Evolutionary conservation across 2,329 filamentous ascomycete species (phyloP), one percentile per base, ranked within the genome.

Genomic region (Ophiostoma fasciatum): DNA sequence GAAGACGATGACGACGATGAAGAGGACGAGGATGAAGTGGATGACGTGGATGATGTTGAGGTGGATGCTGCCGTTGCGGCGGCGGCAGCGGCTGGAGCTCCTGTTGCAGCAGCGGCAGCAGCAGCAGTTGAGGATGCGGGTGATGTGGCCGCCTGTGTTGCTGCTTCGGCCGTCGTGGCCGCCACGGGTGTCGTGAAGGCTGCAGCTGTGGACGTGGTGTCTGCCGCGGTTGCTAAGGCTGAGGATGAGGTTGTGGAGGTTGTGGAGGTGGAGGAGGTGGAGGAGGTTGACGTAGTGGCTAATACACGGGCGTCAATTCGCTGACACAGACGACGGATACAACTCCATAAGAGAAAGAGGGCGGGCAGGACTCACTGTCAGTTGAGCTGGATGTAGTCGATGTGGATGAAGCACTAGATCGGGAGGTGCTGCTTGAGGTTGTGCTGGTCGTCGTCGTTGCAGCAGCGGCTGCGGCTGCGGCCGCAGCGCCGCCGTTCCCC

Each of bases 301-400:
- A n/a, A n/a, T n/a, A n/a, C n/a, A n/a, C n/a, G n/a, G n/a, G n/a
- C n/a, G n/a, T n/a, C n/a, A n/a, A n/a, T n/a, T n/a, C n/a, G n/a
- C n/a, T n/a, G n/a, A n/a, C n/a, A n/a, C n/a, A n/a, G n/a, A n/a
- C n/a, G n/a, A n/a, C n/a, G n/a, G n/a, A n/a, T n/a, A n/a, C n/a
- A n/a, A n/a, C n/a, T n/a, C n/a, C n/a, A n/a, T n/a, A 39, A 45
- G 35, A 36, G 30, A 34, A 31, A 46, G 51, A 45, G 45, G 47
- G 58, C 45, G 54, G 53, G n/a, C n/a, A n/a, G n/a, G n/a, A n/a
- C 53, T 57, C 59, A 59, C 55, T 60, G 23, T 31, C 43, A 33
- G 40, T 38, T 13, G 38, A 28, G 9, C 15, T 32, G 7, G n/a
- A n/a, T n/a, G n/a, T n/a, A n/a, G n/a, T n/a, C n/a, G n/a, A n/a